Base-by-base conservation (phyloP, 805 yeast genomes). In the Wickerhamomyces sydowiorum region DNA sequence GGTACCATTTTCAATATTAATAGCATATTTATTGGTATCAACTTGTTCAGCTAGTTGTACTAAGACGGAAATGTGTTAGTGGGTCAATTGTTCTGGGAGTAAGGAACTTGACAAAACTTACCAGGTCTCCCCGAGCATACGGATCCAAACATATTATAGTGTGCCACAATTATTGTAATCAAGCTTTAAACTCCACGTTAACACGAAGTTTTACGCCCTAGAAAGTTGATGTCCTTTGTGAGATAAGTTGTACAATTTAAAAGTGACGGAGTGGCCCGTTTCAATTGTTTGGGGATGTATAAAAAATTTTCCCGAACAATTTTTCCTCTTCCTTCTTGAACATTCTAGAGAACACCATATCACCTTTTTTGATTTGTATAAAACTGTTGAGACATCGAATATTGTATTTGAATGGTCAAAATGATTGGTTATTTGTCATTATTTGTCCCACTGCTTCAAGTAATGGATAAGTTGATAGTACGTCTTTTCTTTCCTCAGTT, bases 111-210 rank as follows among this genome's bases (percentile, higher is more conserved):
- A 14, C 4, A n/a, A 29, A 3, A 55, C 65, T 22, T 51, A 65
- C 69, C 69, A 32, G 86, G 85, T 47, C 88, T 69, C 23, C 90
- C 89, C 5, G 88, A 81, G 59, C 88, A 81, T 37, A 82, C 77
- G 19, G 83, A 81, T 15, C 88, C 91, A 64, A 83, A 83, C 88
- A 83, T 82, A 8, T 14, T 46, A 22, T 25, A 15, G 8, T 12
- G 27, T 24, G 12, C 8, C 12, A 24, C 12, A 24, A 24, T 24
- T 8, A 12, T 12, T 24, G 8, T 24, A 8, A 8, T 24, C 12
- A 12, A 8, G 12, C 27, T 12, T 8, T 8, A 24, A 8, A 24
- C 27, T 24, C 12, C 12, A 24, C 8, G 27, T 24, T 24, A n/a
- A n/a, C n/a, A n/a, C n/a, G n/a, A n/a, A n/a, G n/a, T n/a, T n/a